These are phyloP conservation scores for Rugonectria rugulosa DNA, from an alignment of 2,329 filamentous ascomycete genomes.

Conservation along the genomic window DNA sequence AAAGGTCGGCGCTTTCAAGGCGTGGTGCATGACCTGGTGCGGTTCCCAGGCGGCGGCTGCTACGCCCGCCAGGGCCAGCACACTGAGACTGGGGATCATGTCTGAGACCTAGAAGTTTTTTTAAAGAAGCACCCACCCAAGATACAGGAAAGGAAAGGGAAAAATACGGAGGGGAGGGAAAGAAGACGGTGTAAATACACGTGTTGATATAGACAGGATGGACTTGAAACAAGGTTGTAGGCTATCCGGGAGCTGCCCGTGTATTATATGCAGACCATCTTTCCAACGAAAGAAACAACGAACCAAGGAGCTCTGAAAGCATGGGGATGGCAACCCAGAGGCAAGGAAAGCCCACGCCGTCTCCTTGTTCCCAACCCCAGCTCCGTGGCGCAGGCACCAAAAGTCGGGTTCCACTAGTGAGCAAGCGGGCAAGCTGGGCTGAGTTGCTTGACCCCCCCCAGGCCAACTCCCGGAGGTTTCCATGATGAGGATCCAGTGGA, in stretches of 20 bases:
- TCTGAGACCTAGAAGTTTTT: not conserved
- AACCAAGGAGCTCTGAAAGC: not conserved
- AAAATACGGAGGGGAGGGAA: not conserved
- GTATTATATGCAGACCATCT: constrained; percentile 14
- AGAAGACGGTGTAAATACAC: not conserved
- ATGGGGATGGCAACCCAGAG: not conserved
- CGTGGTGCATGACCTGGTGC: constrained; percentile 30
- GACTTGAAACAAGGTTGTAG: not conserved
- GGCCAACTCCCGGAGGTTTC: too few species aligned
- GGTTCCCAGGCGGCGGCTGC: constrained; percentile 31
- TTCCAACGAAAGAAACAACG: not conserved
- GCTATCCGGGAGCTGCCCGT: not conserved
- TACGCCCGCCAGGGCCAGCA: constrained; percentile 32
- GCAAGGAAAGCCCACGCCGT: constrained; percentile 11
- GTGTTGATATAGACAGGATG: not conserved
- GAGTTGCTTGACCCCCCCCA: too few species aligned
- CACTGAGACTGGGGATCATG: constrained; percentile 28
- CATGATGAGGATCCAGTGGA: not conserved
- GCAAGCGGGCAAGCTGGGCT: constrained; percentile 16
- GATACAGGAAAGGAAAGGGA: not conserved
- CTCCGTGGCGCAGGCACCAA: constrained; percentile 21
- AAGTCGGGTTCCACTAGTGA: constrained; percentile 4
- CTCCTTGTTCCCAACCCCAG: constrained; percentile 17
- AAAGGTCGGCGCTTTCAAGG: constrained; percentile 23
- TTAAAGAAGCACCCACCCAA: too few species aligned